Conservation (phyloP, 352 stramenopile genomes). For the Albugo laibachii region DNA sequence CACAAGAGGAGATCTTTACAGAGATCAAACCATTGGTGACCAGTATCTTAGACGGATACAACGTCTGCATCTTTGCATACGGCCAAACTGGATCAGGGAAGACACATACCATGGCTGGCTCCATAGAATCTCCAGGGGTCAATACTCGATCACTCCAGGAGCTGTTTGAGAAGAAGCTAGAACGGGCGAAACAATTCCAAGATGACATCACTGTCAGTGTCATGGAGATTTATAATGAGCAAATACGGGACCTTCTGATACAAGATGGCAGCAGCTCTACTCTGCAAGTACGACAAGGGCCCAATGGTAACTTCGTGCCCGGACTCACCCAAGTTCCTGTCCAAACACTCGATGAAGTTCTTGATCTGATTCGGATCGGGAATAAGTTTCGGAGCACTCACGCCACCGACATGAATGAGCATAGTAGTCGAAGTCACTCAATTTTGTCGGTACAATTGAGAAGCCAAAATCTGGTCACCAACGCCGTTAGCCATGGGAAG, state of each 20-base stretch:
- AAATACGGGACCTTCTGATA: constrained; percentile 85
- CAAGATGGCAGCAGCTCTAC: constrained; percentile 64
- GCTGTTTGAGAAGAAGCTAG: constrained; percentile 51
- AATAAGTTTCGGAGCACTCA: constrained; percentile 78
- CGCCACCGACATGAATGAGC: constrained; percentile 78
- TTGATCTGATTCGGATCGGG: constrained; percentile 63
- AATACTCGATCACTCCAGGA: constrained; percentile 72
- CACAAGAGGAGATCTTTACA: constrained; percentile 56
- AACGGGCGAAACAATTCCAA: constrained; percentile 48
- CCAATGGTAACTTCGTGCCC: constrained; percentile 70
- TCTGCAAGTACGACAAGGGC: constrained; percentile 60
- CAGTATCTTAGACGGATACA: constrained; percentile 73
- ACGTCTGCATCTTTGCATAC: constrained; percentile 84
- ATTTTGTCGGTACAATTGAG: constrained; percentile 76
- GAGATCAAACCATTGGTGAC: constrained; percentile 65
- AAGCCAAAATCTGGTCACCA: constrained; percentile 63
- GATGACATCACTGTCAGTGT: constrained; percentile 82
- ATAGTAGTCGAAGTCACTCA: constrained; percentile 75
- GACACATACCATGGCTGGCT: constrained; percentile 69
- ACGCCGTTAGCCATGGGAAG: constrained; percentile 44
- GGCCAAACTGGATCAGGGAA: constrained; percentile 77
- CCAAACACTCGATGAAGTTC: constrained; percentile 59
- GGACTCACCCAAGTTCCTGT: constrained; percentile 56
- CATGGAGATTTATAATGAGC: constrained; percentile 95
- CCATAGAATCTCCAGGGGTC: constrained; percentile 47